Conservation (phyloP, 192 early-diverging fungal genomes). For the Coemansia sp. region DNA sequence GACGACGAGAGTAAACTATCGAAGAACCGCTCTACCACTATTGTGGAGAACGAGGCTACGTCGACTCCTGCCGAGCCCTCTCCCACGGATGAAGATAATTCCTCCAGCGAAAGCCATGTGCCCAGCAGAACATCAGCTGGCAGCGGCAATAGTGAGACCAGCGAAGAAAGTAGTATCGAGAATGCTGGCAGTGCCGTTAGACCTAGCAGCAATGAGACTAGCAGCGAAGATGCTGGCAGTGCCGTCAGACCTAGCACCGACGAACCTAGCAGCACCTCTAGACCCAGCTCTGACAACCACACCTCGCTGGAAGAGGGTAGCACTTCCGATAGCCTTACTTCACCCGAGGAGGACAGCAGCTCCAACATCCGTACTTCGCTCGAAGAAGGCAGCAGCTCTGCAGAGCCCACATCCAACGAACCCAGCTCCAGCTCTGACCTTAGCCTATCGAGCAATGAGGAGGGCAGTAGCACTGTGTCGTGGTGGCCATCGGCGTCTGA, state of each 20-base stretch:
- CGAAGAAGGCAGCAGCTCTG: neutral
- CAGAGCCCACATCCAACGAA: neutral
- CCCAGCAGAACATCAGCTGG: neutral
- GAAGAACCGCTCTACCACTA: neutral
- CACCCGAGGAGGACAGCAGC: neutral
- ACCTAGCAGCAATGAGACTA: neutral
- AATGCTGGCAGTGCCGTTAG: neutral
- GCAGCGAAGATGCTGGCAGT: neutral
- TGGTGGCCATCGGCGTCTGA: too few relatives aligned
- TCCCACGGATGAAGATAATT: neutral
- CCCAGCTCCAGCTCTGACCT: neutral
- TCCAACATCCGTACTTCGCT: too few relatives aligned
- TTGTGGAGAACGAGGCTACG: neutral
- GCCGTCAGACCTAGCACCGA: neutral
- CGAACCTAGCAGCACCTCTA: neutral
- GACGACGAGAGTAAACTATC: neutral
- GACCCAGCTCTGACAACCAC: neutral
- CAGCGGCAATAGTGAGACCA: neutral
- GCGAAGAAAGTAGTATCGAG: neutral
- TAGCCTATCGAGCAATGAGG: neutral
- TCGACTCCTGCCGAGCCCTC: neutral
- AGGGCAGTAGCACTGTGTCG: neutral
- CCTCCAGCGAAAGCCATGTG: neutral
- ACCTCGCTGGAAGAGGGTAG: too few relatives aligned
- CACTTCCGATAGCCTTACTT: neutral